Evolutionary conservation across 352 stramenopile species (phyloP).

Genomic region (Phytophthora palmivora): DNA sequence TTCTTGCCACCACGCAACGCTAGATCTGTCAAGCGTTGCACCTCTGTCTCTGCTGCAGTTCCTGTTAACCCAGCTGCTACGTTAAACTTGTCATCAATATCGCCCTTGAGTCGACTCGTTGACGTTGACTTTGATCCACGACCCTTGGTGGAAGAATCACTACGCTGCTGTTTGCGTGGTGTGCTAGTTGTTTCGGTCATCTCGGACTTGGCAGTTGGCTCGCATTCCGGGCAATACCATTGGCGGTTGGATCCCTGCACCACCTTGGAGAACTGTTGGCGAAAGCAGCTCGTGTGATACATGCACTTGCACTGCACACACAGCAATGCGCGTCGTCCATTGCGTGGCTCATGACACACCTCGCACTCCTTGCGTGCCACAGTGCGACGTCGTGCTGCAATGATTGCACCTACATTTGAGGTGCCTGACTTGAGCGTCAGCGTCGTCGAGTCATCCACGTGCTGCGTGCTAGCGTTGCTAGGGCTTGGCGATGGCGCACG

Average conservation of each 20-base stretch:
- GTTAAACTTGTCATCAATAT: conserved; percentile 27
- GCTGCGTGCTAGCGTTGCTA: conserved; percentile 24
- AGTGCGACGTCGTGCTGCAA: conserved; percentile 69
- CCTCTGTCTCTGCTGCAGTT: conserved; percentile 44
- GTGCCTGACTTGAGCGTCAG: conserved; percentile 56
- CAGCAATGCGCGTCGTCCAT: conserved; percentile 78
- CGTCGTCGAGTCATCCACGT: conserved; percentile 33
- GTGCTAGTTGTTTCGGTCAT: conserved; percentile 46
- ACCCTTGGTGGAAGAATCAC: conserved; percentile 39
- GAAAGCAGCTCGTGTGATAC: conserved; percentile 88
- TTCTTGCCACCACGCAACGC: conserved; percentile 71
- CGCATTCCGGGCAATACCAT: conserved; percentile 86
- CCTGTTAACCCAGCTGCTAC: conserved; percentile 18
- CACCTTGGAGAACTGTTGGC: conserved; percentile 78
- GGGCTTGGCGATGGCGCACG: conserved; percentile 33
- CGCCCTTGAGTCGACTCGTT: conserved; percentile 19
- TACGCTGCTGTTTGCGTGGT: conserved; percentile 45
- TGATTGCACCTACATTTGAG: conserved; percentile 74
- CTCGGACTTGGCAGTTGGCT: conserved; percentile 43
- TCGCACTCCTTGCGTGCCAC: conserved; percentile 76
- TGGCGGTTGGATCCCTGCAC: conserved; percentile 68
- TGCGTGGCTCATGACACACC: conserved; percentile 76
- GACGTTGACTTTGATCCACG: conserved; percentile 30
- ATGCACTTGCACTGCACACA: conserved; percentile 84
- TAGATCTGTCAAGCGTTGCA: conserved; percentile 77